Percentiles rank a stretch among this genome's conserved stretches.
phyloP scores from a whole-genome alignment of 768 basidiomycete species.

The Lactarius vividus region DNA sequence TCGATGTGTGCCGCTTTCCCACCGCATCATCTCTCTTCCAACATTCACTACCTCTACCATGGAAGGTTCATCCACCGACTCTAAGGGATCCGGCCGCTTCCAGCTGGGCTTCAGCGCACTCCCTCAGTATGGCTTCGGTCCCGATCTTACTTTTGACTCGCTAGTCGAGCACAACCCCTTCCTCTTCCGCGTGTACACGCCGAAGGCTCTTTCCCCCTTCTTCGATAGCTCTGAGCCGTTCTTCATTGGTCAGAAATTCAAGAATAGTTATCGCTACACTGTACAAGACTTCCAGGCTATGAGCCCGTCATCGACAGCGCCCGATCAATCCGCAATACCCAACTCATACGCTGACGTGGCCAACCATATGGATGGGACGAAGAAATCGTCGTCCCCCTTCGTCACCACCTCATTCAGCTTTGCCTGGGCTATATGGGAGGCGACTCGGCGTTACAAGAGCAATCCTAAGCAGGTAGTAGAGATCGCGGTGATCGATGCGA shows the following conservation, averaged over 20 bases:
- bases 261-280: constrained; percentile 35
- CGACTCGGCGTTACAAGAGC: constrained; percentile 66
- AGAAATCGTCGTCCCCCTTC: constrained; percentile 63
- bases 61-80: constrained; percentile 20
- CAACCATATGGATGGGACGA: constrained; percentile 75
- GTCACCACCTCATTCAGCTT: constrained; percentile 80
- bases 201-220: constrained; percentile 54
- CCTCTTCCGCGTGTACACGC: constrained; percentile 79
- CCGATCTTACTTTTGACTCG: constrained; percentile 57
- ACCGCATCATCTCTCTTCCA: constrained; percentile 23
- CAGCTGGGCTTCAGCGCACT: constrained; percentile 37
- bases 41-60: constrained; percentile 21
- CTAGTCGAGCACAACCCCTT: constrained; percentile 66
- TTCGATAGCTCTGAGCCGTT: constrained; percentile 56
- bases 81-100: constrained; percentile 27
- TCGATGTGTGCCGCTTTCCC: constrained; percentile 21
- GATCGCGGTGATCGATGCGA: constrained; percentile 76
- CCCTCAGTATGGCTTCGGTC: constrained; percentile 73
- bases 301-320: constrained; percentile 23
- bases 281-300: constrained; percentile 30
- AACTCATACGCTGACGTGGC: constrained; percentile 60
- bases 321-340: constrained; percentile 26
- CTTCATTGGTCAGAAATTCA: constrained; percentile 68
- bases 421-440: constrained; percentile 81
- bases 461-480: constrained; percentile 74